phyloP scores from a whole-genome alignment of 495 filamentous ascomycete genomes.

The Chaetomidium leptoderma region DNA sequence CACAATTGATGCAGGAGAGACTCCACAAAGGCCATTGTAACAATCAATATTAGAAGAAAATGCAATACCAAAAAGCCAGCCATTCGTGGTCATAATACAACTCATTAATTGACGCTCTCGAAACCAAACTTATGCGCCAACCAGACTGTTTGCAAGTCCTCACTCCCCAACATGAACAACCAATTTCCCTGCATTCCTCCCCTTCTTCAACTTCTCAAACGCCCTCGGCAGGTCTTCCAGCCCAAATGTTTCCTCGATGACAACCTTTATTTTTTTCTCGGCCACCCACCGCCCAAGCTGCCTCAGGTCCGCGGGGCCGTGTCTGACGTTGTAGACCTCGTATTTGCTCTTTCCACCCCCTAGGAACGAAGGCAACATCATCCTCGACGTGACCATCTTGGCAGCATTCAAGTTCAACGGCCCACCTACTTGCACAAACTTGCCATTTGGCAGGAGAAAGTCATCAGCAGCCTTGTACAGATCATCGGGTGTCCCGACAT shows the following conservation, averaged over 20 bases:
- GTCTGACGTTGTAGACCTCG: conserved; percentile 37
- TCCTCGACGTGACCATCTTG: conserved; percentile 23
- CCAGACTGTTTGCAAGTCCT: background rate
- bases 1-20: too few species aligned
- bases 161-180: conserved; percentile 49
- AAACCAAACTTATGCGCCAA: too few species aligned
- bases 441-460: conserved; percentile 51
- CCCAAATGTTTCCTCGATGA: conserved; percentile 53
- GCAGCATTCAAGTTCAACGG: conserved; percentile 16
- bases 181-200: conserved; percentile 59
- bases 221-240: conserved; percentile 56
- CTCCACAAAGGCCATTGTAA: too few species aligned
- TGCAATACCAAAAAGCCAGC: too few species aligned
- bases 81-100: too few species aligned
- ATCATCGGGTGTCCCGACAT: conserved; percentile 48
- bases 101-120: too few species aligned
- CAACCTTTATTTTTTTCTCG: conserved; percentile 55
- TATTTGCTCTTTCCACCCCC: conserved; percentile 62
- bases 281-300: conserved; percentile 37
- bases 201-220: conserved; percentile 52
- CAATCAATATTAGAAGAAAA: too few species aligned
- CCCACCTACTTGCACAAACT: conserved; percentile 57
- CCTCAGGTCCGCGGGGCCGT: conserved; percentile 39
- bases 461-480: conserved; percentile 55
- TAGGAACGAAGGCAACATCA: conserved; percentile 52